A percentile compares a stretch with the other conserved stretches of the same genome.
Evolutionary conservation across 2,329 filamentous ascomycete genomes (phyloP).

Genomic region (Trichoderma semiorbis): DNA sequence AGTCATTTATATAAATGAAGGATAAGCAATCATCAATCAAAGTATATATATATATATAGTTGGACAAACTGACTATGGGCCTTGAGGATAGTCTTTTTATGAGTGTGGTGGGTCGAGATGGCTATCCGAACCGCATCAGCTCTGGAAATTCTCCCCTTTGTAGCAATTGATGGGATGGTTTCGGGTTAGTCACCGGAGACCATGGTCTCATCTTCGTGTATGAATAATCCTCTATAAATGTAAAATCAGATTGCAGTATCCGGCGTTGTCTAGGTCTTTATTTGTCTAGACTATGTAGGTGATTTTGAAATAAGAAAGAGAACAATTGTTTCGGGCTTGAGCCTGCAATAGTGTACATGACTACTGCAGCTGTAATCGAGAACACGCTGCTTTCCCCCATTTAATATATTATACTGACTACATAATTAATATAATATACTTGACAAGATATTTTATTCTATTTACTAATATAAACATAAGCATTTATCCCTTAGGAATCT

Average conservation of each 20-base stretch:
- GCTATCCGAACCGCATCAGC: background rate
- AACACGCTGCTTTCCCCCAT: no score
- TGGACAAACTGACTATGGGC: background rate
- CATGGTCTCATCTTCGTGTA: background rate
- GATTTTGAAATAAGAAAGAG: background rate
- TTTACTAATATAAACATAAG: no score
- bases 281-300: background rate
- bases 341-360: background rate
- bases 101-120: background rate
- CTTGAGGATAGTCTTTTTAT: background rate
- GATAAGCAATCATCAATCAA: background rate
- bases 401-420: no score
- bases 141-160: background rate
- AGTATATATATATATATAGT: background rate
- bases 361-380: background rate
- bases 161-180: background rate
- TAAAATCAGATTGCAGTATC: background rate
- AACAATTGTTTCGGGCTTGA: background rate
- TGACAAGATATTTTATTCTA: no score
- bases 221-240: background rate
- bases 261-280: background rate
- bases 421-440: no score
- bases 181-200: background rate
- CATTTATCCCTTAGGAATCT: no score
- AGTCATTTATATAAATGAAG: background rate